Evolutionary conservation across 495 filamentous ascomycete species (phyloP), one percentile per base, ranked within the genome.

Genomic region (Tuber melanosporum): DNA sequence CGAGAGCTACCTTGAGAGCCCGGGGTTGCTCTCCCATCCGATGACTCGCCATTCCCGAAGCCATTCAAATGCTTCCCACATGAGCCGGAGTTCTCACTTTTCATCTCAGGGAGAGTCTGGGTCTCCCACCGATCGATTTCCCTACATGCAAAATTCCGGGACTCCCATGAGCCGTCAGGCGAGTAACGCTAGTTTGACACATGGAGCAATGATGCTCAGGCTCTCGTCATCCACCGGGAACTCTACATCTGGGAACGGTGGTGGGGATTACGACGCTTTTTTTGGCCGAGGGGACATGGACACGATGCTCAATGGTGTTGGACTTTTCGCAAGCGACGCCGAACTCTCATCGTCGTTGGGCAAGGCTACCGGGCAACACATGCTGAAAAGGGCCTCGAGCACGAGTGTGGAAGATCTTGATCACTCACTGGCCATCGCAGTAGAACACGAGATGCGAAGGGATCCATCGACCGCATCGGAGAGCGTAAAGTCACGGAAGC

Each of bases 131-230:
- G 78, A 80, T 12, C 77, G 39, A 7, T 49, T 71, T 20, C 52
- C 22, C 3, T 71, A 73, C 36, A 46, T 70, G 5, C 77, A 78
- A n/a, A 49, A 76, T 49, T 39, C 47, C 1, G 72, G 72, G 32
- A 71, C 76, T 17, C 44, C 77, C 12, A 80, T 80, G 78, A 80
- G 77, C n/a, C 78, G 78, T 32, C 62, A 80, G 41, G 72, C 73
- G 4, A 80, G 78, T 43, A 42, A 72, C 9, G 71, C 78, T 1
- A 80, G 78, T 19, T 57, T 49, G 17, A 69, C 73, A 20, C 62
- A 72, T 15, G n/a, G n/a, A 20, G 73, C 62, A 19, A 44, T 76
- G 46, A 80, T 80, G 78, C 36, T 80, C 57, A 71, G 78, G 43
- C 46, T 80, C 3, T 71, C 66, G 9, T 80, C 78, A 1, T 80